Evolutionary conservation across 306 rosid genomes (phyloP), one percentile per base, ranked within the genome.

Genomic region (Citrullus amarus): DNA sequence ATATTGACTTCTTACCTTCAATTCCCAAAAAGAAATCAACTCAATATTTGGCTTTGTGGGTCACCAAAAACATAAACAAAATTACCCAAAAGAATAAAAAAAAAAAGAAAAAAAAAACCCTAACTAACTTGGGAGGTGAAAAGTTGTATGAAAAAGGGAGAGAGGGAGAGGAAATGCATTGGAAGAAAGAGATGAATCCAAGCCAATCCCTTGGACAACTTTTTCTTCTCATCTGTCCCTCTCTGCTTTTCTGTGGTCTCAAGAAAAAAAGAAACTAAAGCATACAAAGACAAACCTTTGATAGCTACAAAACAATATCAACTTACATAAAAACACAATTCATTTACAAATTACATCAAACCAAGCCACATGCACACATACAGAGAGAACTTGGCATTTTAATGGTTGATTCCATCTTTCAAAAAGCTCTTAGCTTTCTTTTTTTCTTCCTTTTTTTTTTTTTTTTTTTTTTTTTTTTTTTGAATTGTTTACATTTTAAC

Each of bases 231-330:
- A 73, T 74, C 78, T 74, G 63, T 54, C 63, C 17, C 63, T 54
- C 63, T 53, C 62, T 53, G 44, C 77, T 73, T 51, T 51, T 48
- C 16, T 50, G 60, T 48, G 59, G 77, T 72, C 60, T 72, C 60
- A 50, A 50, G 60, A 14, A 50, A 73, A 73, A 53, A 51, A 30
- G 25, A 48, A 50, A 73, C 22, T 4, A 73, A 73, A 73, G 44
- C 46, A 51, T 15, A 48, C 43, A 51, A 48, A 73, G 77, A 73
- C 77, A 73, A 73, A 51, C 59, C 58, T 43, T 48, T 73, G 77
- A 73, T 30, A 73, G 77, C 77, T 73, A 73, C 77, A 73, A 50
- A 73, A 51, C 61, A 73, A 71, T 71, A 46, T 68, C 36, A 6
- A 17, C 73, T 41, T 43, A 69, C 36, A 69, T 44, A 20, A 69